These are phyloP conservation scores for Xylaria acuta DNA, from an alignment of 495 filamentous ascomycete species.

Conservation along the genomic window DNA sequence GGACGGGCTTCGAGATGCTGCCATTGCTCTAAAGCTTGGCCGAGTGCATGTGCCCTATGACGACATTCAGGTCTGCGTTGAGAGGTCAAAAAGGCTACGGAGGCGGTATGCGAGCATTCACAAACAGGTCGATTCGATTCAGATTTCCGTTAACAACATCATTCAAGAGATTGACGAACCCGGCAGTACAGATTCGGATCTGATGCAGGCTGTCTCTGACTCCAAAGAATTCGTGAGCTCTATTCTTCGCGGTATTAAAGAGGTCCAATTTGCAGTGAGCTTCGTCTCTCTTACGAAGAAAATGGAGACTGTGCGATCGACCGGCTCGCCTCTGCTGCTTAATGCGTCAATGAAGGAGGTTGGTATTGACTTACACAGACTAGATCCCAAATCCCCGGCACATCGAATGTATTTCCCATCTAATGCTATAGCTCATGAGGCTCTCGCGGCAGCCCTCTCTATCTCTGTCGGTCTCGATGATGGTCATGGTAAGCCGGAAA, in stretches of 20 bases:
- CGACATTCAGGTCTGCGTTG: constrained; percentile 70
- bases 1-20: constrained; percentile 87
- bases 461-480: constrained; percentile 92
- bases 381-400: constrained; percentile 91
- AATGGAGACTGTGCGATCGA: constrained; percentile 67
- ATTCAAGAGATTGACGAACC: constrained; percentile 79
- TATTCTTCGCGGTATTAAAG: constrained; percentile 88
- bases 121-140: constrained; percentile 47
- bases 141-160: constrained; percentile 74
- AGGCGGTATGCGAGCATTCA: constrained; percentile 35
- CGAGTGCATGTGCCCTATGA: constrained; percentile 90
- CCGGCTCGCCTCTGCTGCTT: constrained; percentile 73
- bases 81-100: constrained; percentile 51
- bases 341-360: constrained; percentile 96
- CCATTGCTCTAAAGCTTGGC: constrained; percentile 88
- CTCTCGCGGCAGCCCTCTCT: constrained; percentile 87
- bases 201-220: constrained; percentile 83
- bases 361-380: constrained; percentile 87
- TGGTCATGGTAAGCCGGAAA: constrained; percentile 80
- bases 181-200: constrained; percentile 72
- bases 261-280: constrained; percentile 94
- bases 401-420: constrained; percentile 99
- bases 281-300: constrained; percentile 86
- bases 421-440: constrained; percentile 93
- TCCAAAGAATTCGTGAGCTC: constrained; percentile 93